Evolutionary conservation across 2,329 filamentous ascomycete genomes (phyloP), one percentile per base, ranked within the genome.

Genomic region (Pseudogymnoascus sp.): DNA sequence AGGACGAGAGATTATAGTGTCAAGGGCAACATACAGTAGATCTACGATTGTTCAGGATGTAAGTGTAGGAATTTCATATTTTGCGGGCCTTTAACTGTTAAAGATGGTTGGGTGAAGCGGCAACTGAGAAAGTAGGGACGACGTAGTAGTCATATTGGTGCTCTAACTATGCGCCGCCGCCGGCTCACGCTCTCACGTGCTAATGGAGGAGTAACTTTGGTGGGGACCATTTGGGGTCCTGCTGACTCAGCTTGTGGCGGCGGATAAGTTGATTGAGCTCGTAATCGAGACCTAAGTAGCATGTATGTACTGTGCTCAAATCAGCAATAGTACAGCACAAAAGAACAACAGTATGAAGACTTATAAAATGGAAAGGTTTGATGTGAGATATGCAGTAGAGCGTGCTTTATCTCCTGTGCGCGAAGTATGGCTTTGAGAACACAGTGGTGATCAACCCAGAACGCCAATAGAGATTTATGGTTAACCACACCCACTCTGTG

Each of bases 211-310:
- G 22, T 25, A 25, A 8, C 11, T 45, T 45, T 45, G 41, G 41
- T 45, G 41, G 41, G 49, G 49, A 55, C 49, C 49, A 12, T 52
- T 52, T 55, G 49, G 49, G 49, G 49, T 33, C 49, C 28, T 33
- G 49, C 28, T 55, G 49, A 55, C 49, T 55, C 28, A 55, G 28
- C 49, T 9, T 12, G 49, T 55, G 49, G 28, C 49, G 49, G 49
- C 49, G 49, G 49, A 55, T 55, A 55, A 28, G 45, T 52, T 52
- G 41, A 23, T 45, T 45, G 25, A 28, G 49, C 49, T 33, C 16
- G 49, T 55, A 55, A 55, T 55, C 49, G 49, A 33, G 22, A 25
- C 9, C 25, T 22, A 49, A 25, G 42, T n/a, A 49, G 22, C 42
- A 49, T 14, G 23, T 49, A 14, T 22, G 49, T 55, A 55, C 28